Base-by-base conservation (phyloP, 1,284 basidiomycete genomes). In the Marasmius tenuissimus region DNA sequence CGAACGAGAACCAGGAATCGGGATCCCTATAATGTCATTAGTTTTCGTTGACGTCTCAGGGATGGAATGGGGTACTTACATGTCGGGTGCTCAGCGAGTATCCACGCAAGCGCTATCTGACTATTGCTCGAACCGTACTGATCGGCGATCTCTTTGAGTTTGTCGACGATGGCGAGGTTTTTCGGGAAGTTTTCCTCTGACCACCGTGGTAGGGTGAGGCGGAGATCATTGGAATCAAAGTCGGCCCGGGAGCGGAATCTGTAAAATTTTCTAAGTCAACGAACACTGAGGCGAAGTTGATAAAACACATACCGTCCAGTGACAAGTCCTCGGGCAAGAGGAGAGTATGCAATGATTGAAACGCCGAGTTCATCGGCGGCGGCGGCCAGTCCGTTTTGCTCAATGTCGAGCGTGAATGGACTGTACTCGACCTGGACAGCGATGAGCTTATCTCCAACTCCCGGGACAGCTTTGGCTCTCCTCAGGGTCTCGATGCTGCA, bases 81-180 rank as follows among this genome's bases (percentile, higher is more conserved):
- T 49, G 68, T 67, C 1, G 68, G 67, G 57, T 73, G 68, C 27
- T 69, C 67, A 2, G 70, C 75, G 8, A 80, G 69, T 40, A 83
- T 66, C 83, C 84, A 86, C 0, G 84, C 84, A 1, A 86, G 72
- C 0, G 76, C 68, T 20, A 85, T 68, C 67, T 85, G 84, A 0
- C 78, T 74, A 0, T 78, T 62, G 0, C 82, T 80, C 11, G 73
- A 73, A 4, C 68, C 63, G 65, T 81, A 73, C 61, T 68, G 70
- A 33, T 73, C 62, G 20, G 68, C 68, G 40, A 75, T 64, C 57
- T 64, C 66, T n/a, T 75, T 68, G 18, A 73, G 65, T 60, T 70
- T 72, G 10, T 81, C 69, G 60, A 78, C 76, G 62, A 78, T 64
- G 9, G 65, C 62, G 16, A 75, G 67, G 63, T 84, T 81, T 62